phyloP scores from a whole-genome alignment of 805 yeast species.

The Schwanniomyces vanrijiae region DNA sequence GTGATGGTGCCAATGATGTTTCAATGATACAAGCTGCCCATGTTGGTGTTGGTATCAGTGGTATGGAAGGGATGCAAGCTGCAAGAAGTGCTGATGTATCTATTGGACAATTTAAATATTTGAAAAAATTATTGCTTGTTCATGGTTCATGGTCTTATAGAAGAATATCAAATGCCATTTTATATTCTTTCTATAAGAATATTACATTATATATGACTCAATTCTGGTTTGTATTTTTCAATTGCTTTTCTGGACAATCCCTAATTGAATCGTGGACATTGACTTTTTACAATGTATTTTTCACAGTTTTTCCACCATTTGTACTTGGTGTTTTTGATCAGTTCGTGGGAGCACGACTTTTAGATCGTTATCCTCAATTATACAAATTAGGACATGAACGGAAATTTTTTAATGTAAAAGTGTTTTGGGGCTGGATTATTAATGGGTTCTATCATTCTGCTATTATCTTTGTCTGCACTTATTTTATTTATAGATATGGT shows the following conservation, averaged over 20 bases:
- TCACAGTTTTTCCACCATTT: conserved; percentile 94
- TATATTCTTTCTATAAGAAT: conserved; percentile 94
- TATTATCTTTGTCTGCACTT: conserved; percentile 71
- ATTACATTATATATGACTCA: conserved; percentile 96
- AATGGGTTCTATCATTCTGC: conserved; percentile 96
- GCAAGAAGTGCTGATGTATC: conserved; percentile 97
- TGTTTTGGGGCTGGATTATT: conserved; percentile 96
- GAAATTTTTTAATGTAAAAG: conserved; percentile 82
- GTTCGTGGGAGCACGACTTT: conserved; percentile 83
- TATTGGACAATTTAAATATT: conserved; percentile 89
- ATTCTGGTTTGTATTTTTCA: conserved; percentile 94
- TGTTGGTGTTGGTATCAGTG: conserved; percentile 98
- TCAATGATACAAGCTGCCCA: conserved; percentile 99
- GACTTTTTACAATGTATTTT: conserved; percentile 91
- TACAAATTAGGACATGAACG: conserved; percentile 89
- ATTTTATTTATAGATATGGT: conserved; percentile 67
- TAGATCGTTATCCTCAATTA: conserved; percentile 89
- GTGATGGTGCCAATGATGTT: conserved; percentile 99
- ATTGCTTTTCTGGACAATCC: conserved; percentile 93
- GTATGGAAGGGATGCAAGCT: conserved; percentile 99
- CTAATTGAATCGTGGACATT: conserved; percentile 97
- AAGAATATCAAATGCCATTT: conserved; percentile 86
- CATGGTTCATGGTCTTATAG: conserved; percentile 99
- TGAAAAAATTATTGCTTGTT: conserved; percentile 79
- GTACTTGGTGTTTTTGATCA: conserved; percentile 97